Conservation (phyloP, 441 rosid species). For the Erodium trifolium region DNA sequence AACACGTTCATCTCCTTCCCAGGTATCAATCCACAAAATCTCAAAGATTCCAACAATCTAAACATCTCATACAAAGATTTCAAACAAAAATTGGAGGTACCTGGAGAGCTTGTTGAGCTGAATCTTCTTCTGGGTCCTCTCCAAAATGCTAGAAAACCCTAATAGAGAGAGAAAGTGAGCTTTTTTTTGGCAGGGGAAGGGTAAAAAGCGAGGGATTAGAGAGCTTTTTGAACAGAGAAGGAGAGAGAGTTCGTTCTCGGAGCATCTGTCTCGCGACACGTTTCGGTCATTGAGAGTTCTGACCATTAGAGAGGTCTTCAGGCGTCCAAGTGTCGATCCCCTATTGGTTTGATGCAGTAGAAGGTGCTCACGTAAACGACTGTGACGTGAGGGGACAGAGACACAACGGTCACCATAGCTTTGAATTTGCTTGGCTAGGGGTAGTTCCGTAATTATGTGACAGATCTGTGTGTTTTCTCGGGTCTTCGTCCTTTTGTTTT, state of each 20-base stretch:
- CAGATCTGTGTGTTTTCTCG: not conserved
- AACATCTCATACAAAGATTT: not conserved
- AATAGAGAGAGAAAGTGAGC: slow-evolving; percentile 14
- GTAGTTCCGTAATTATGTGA: not conserved
- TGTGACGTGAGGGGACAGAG: slow-evolving; percentile 17
- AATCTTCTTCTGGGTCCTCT: slow-evolving; percentile 12
- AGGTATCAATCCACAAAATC: not conserved
- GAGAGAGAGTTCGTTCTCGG: slow-evolving; percentile 6
- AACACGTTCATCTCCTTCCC: not conserved
- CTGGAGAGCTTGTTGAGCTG: slow-evolving; percentile 17
- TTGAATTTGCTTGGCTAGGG: not conserved
- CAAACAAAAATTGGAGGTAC: slow-evolving; percentile 9
- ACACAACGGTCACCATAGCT: slow-evolving; percentile 2
- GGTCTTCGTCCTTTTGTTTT: not conserved
- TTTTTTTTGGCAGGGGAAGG: not conserved
- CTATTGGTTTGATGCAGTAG: slow-evolving; percentile 14
- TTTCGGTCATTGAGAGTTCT: slow-evolving; percentile 17
- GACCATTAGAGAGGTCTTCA: not conserved
- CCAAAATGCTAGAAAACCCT: slow-evolving; percentile 20
- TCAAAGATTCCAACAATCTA: not conserved
- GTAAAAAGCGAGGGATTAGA: slow-evolving; percentile 21
- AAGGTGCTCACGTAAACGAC: slow-evolving; percentile 16
- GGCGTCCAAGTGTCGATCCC: slow-evolving; percentile 21
- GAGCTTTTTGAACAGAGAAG: slow-evolving; percentile 12
- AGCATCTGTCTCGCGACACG: slow-evolving; percentile 17